phyloP scores from a whole-genome alignment of 331 rosid genomes.

The Malus hybrid region DNA sequence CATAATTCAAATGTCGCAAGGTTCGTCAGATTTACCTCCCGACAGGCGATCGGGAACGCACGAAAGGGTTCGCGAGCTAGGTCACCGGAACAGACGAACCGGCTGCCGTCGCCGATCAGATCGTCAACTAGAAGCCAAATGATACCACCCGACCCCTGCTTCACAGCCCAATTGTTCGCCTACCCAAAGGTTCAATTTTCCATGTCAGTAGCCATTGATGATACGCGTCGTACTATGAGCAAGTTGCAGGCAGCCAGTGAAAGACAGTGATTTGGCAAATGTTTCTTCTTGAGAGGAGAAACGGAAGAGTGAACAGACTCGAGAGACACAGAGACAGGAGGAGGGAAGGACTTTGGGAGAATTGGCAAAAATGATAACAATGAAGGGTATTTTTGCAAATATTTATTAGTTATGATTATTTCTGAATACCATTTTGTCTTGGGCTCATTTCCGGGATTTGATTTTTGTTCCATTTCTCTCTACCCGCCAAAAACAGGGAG shows the following conservation, averaged over 20 bases:
- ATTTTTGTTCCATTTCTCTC: background rate
- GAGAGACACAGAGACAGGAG: background rate
- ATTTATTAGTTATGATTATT: background rate
- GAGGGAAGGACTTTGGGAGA: background rate
- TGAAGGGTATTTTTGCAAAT: background rate
- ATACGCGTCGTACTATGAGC: background rate
- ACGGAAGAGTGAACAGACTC: background rate
- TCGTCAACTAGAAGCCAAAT: background rate
- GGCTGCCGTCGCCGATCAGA: background rate
- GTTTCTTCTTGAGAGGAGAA: background rate
- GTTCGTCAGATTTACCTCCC: background rate
- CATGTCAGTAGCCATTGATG: background rate
- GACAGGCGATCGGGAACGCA: background rate
- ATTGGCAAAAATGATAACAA: background rate
- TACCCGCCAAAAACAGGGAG: background rate
- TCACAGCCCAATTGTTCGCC: background rate
- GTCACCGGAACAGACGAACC: background rate
- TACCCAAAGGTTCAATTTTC: background rate
- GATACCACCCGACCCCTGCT: background rate
- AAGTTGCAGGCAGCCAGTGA: background rate
- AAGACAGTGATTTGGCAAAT: background rate
- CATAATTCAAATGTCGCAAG: background rate
- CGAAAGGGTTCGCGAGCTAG: background rate
- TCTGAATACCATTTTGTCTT: background rate
- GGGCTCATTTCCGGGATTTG: background rate